Evolutionary conservation across 768 basidiomycete species (phyloP), one percentile per base, ranked within the genome.

Genomic region (Lactarius akahatsu): DNA sequence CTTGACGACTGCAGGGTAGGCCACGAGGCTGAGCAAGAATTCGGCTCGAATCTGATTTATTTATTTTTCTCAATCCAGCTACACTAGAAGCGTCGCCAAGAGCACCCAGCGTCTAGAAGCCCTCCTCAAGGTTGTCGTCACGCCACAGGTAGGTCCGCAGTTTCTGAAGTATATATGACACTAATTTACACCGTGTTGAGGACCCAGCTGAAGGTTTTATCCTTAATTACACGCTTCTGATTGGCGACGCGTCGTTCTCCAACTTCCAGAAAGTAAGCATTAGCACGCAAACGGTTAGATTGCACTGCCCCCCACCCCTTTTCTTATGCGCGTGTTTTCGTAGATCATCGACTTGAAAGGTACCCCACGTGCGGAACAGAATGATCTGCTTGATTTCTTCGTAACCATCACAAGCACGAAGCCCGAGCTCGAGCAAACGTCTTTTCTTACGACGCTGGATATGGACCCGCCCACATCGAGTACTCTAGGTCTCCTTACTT

Each of bases 271-370:
- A 99, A 86, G 94, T 90, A 40, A 45, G 77, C 38, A n/a, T 55
- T 13, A 16, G 36, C 20, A 61, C 23, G 13, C 26, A 36, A 56
- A 2, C 34, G 38, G 3, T 43, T 40, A 45, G 45, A 59, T 28
- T 65, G 26, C 43, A 13, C 61, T 23, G 50, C 32, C 38, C 55
- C 32, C 23, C n/a, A n/a, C n/a, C n/a, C n/a, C n/a, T n/a, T n/a
- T 47, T 5, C 50, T 60, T 15, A 26, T 28, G 41, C 28, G 18
- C 52, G 26, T 40, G 13, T 43, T 7, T 38, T 66, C 57, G 5
- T 67, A 97, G 95, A 92, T 98, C 62, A 83, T 98, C 20, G 96
- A 98, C 76, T 82, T 98, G 58, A 97, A 97, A 76, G 97, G 97
- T 8, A 94, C 94, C 0, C 87, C 92, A 0, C 91, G 93, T 69